Base-by-base conservation (phyloP, 352 stramenopile species). In the Phytopythium montanum region DNA sequence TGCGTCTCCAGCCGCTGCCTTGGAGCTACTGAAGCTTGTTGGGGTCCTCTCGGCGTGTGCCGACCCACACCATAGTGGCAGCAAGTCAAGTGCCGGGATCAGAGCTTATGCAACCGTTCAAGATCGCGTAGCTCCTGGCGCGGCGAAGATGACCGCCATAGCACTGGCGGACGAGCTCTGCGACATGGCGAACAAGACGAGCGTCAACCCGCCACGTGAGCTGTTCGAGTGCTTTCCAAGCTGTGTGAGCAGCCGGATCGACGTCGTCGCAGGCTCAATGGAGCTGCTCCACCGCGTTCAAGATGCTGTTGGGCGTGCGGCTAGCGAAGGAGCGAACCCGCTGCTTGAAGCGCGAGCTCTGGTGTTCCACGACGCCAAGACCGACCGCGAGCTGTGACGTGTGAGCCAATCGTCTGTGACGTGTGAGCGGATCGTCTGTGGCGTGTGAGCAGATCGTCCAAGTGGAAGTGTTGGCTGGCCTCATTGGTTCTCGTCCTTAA, bases 161-260 rank as follows among this genome's bases (percentile, higher is more conserved):
- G 64, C 53, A 13, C 58, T 66, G 14, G 70, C 62, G 36, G 70
- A 78, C 50, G 61, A 61, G 26, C 61, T 78, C 16, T 50, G 33
- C 21, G 56, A 57, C 34, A 42, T 59, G 19, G 70, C 66, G 33
- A n/a, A 55, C 49, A 57, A 62, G 56, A 51, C 33, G 1, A 39
- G 21, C 54, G 38, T 31, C 62, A 48, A 52, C 45, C 58, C 61
- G 62, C 60, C 51, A 56, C 53, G 45, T 73, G 62, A 42, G 64
- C 54, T 49, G 55, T 71, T 73, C 56, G 45, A 46, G 10, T 78
- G 70, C 59, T 44, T 36, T 6, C 53, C 58, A 38, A 69, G 67
- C 68, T 38, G 60, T 5, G 64, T 73, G 36, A 28, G 46, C 57
- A 61, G 55, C 53, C 70, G 56, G 41, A 41, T 78, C 7, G 41